A percentile compares a stretch with the other conserved stretches of the same genome.
Evolutionary conservation across 2,329 filamentous ascomycete species (phyloP).

Genomic region (Diaporthe destruens): DNA sequence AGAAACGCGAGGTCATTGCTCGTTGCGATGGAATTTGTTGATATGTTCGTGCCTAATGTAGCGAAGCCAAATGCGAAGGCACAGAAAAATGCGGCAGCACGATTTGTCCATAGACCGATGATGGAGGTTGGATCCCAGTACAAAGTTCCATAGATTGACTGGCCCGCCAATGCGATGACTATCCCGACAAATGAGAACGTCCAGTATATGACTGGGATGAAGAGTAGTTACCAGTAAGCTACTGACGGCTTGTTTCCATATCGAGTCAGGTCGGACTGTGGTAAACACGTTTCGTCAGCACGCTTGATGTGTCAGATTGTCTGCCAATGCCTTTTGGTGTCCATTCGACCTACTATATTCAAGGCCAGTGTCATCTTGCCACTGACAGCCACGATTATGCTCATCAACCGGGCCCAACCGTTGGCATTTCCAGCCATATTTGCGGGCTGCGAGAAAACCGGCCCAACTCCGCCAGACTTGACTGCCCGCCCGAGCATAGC

Average conservation of each 20-base stretch:
- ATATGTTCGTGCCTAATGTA: constrained; percentile 47
- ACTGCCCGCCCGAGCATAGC: constrained; percentile 41
- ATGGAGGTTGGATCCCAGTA: constrained; percentile 64
- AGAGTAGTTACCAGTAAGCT: constrained; percentile 56
- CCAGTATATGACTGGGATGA: constrained; percentile 62
- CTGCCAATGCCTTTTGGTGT: neutral
- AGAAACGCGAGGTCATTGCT: constrained; percentile 57
- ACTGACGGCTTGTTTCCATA: constrained; percentile 39
- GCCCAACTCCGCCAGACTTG: constrained; percentile 39
- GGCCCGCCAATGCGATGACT: constrained; percentile 60
- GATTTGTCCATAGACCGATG: constrained; percentile 55
- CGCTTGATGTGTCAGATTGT: neutral
- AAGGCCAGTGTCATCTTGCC: constrained; percentile 62
- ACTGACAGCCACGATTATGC: constrained; percentile 61
- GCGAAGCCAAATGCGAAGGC: constrained; percentile 56
- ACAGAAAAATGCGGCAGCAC: constrained; percentile 50
- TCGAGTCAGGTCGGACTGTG: constrained; percentile 52
- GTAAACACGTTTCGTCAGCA: neutral
- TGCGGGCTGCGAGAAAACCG: constrained; percentile 44
- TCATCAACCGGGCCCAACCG: constrained; percentile 57
- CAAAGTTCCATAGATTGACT: constrained; percentile 58
- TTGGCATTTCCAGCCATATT: constrained; percentile 56
- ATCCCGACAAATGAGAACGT: constrained; percentile 61
- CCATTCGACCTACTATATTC: constrained; percentile 54
- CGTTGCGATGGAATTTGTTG: constrained; percentile 61